Conservation (phyloP, 192 early-diverging fungal species). For the Coemansia sp. region DNA sequence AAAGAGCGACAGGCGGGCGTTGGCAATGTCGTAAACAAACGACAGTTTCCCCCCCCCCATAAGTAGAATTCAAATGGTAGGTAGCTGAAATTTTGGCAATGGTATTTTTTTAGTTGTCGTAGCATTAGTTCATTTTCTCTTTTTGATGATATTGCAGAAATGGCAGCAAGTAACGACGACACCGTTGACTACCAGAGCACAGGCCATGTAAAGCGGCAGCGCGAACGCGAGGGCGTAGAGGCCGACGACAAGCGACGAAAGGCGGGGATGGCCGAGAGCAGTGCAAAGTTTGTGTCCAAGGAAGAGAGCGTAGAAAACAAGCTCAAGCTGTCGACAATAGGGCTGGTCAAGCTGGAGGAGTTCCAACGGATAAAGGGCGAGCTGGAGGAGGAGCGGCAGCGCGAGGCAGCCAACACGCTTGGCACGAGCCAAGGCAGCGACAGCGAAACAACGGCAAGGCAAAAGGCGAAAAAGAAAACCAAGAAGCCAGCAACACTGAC, state of each 20-base stretch:
- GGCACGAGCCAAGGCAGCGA: not conserved
- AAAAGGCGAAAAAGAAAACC: conserved; percentile 31
- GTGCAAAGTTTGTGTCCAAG: conserved; percentile 72
- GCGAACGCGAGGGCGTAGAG: not conserved
- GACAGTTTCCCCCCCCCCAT: not conserved
- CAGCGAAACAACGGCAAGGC: conserved; percentile 1
- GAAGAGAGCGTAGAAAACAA: conserved; percentile 74
- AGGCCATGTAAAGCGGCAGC: not conserved
- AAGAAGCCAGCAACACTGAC: conserved; percentile 66
- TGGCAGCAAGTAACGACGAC: not conserved
- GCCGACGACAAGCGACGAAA: not conserved
- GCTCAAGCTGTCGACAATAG: conserved; percentile 85
- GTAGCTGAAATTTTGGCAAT: too few species aligned
- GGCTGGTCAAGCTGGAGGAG: conserved; percentile 83
- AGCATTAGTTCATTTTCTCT: not conserved
- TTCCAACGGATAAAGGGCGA: conserved; percentile 82
- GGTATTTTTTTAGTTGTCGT: too few species aligned
- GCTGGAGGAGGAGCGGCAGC: conserved; percentile 77
- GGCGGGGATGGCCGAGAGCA: not conserved
- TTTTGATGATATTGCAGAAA: not conserved
- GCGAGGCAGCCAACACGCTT: conserved; percentile 65
- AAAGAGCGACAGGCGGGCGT: conserved; percentile 5
- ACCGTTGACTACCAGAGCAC: not conserved
- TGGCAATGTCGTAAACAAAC: not conserved
- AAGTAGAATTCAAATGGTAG: too few species aligned